phyloP scores from a whole-genome alignment of 2,329 filamentous ascomycete genomes.

The Bipolaris oryzae region DNA sequence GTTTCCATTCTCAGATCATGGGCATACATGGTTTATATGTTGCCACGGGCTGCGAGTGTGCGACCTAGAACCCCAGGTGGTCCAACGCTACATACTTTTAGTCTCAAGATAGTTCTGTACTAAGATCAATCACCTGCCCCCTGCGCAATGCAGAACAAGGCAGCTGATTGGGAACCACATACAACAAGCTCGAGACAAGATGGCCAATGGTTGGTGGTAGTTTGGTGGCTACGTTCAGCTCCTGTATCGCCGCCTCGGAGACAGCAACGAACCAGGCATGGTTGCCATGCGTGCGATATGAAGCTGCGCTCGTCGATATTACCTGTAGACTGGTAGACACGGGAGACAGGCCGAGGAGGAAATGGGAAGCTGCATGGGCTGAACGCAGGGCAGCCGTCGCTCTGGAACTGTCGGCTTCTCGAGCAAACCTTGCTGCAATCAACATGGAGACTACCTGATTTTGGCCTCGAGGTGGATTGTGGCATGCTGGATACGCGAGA shows the following conservation, averaged over 20 bases:
- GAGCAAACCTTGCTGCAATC: slow-evolving; percentile 15
- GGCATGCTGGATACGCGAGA: slow-evolving; percentile 18
- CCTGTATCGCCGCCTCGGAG: slow-evolving; percentile 17
- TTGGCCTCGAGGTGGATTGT: slow-evolving; percentile 23
- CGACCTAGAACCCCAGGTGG: slow-evolving; percentile 24
- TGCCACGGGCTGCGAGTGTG: slow-evolving; percentile 29
- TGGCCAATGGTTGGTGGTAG: slow-evolving; percentile 26
- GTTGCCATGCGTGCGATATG: slow-evolving; percentile 25
- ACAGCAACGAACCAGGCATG: slow-evolving; percentile 23
- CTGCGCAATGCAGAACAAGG: slow-evolving; percentile 19
- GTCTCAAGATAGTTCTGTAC: slow-evolving; percentile 8
- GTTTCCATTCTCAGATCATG: slow-evolving; percentile 19
- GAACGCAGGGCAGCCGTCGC: slow-evolving; percentile 19
- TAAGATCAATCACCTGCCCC: slow-evolving; percentile 28
- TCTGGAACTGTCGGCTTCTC: slow-evolving; percentile 36
- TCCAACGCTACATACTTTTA: slow-evolving; percentile 20
- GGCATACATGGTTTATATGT: slow-evolving; percentile 34
- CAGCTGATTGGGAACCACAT: slow-evolving; percentile 20
- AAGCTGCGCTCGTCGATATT: slow-evolving; percentile 31
- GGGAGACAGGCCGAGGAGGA: slow-evolving; percentile 18
- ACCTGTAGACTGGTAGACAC: slow-evolving; percentile 24
- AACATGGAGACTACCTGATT: slow-evolving; percentile 26
- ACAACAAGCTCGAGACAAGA: slow-evolving; percentile 19
- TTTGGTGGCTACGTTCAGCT: slow-evolving; percentile 18
- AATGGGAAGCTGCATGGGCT: slow-evolving; percentile 5